Base-by-base conservation (phyloP, 1,284 basidiomycete genomes). In the Cutaneotrichosporon sp. region DNA sequence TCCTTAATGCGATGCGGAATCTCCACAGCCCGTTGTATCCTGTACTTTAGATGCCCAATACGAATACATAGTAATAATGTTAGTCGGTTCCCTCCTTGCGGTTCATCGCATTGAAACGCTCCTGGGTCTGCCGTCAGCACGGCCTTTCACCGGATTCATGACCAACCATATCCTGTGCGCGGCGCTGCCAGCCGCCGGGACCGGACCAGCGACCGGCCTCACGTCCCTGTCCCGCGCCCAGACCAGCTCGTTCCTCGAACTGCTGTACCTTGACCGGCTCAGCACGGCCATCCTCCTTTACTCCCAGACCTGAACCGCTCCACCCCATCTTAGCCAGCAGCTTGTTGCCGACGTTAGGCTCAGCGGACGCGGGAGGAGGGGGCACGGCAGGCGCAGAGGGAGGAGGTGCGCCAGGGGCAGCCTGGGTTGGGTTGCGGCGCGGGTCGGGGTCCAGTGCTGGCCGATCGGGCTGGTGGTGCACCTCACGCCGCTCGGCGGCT, bases 321-420 rank as follows among this genome's bases (percentile, higher is more conserved):
- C 91, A 96, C 0, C 92, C 91, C 91, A 96, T 94, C 81, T 92
- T 90, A 70, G 90, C 89, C 60, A 96, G 72, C 52, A 96, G 69
- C 71, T 90, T 90, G 70, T 93, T 92, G 11, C 91, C 91, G 9
- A 90, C 82, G 61, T 94, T 93, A n/a, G n/a, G n/a, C 39, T 67
- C 77, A 3, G 81, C 87, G 3, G 81, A 77, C 17, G 84, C 81
- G 0, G 38, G 38, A 86, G 79, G 1, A 83, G 56, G 11, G 62
- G 77, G 0, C 51, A 37, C 25, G 46, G 54, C 37, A 48, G n/a
- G n/a, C n/a, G n/a, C n/a, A n/a, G n/a, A n/a, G n/a, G n/a, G n/a
- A n/a, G 39, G 4, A 31, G 17, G 10, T 26, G 48, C 31, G 9
- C 31, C 19, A 3, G 38, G 16, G 3, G n/a, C 39, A 6, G 19